phyloP scores from a whole-genome alignment of 2,329 filamentous ascomycete species.

The Delphinella strobiligena region DNA sequence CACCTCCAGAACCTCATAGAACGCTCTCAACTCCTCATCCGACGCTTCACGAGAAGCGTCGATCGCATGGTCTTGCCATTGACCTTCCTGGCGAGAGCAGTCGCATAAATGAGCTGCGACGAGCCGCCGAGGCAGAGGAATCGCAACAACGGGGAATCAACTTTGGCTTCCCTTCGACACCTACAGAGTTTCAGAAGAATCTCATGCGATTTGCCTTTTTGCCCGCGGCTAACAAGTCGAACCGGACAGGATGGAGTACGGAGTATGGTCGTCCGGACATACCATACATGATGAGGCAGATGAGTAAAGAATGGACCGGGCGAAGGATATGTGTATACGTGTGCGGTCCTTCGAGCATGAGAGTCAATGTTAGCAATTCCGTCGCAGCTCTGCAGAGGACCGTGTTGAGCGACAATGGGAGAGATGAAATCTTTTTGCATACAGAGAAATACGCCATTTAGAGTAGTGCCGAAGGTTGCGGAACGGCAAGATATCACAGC shows the following conservation, averaged over 20 bases:
- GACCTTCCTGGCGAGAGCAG: constrained; percentile 24
- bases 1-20: constrained; percentile 38
- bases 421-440: constrained; percentile 88
- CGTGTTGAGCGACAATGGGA: constrained; percentile 60
- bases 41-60: constrained; percentile 28
- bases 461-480: too few relatives aligned
- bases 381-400: constrained; percentile 71
- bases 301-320: constrained; percentile 70
- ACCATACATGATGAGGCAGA: constrained; percentile 71
- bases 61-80: constrained; percentile 22
- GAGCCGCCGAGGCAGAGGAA: constrained; percentile 3
- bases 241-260: constrained; percentile 69
- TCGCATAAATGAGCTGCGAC: constrained; percentile 24
- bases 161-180: constrained; percentile 66
- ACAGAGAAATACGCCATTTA: constrained; percentile 82
- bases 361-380: constrained; percentile 74
- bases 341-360: constrained; percentile 78
- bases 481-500: too few relatives aligned
- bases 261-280: constrained; percentile 88
- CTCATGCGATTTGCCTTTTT: constrained; percentile 86
- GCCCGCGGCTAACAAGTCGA: constrained; percentile 33
- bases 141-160: constrained; percentile 25
- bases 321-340: constrained; percentile 81
- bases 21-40: constrained; percentile 18
- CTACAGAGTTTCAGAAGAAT: constrained; percentile 78